phyloP scores from a whole-genome alignment of 1,284 basidiomycete genomes.

The Rhodotorula sp. region DNA sequence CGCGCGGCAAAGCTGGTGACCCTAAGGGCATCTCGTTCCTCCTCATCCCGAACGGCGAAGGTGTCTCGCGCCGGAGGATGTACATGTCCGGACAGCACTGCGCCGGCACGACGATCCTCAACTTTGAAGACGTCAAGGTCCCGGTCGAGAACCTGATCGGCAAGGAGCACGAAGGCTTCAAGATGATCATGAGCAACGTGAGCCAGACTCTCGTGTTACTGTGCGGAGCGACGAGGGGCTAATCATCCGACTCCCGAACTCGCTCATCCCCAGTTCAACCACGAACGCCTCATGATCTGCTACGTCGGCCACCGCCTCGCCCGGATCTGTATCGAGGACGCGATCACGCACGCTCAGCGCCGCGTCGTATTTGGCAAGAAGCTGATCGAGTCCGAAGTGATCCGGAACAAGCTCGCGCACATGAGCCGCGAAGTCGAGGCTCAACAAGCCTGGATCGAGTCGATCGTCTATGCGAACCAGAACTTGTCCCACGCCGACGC shows the following conservation, averaged over 20 bases:
- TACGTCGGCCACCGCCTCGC: slow-evolving; percentile 28
- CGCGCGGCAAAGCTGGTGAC: slow-evolving; percentile 45
- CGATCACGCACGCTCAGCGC: slow-evolving; percentile 36
- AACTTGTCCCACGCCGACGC: slow-evolving; percentile 31
- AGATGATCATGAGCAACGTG: slow-evolving; percentile 34
- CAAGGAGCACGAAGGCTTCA: slow-evolving; percentile 35
- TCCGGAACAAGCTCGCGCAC: slow-evolving; percentile 43
- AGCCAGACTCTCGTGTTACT: neutral
- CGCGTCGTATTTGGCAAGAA: slow-evolving; percentile 40
- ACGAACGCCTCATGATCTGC: slow-evolving; percentile 25
- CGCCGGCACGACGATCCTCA: slow-evolving; percentile 48
- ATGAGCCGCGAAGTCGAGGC: slow-evolving; percentile 42
- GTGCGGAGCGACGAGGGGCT: neutral
- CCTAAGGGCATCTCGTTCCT: slow-evolving; percentile 47
- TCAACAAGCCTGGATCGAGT: slow-evolving; percentile 39
- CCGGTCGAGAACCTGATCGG: slow-evolving; percentile 50
- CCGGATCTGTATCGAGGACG: slow-evolving; percentile 39
- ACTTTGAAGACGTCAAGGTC: slow-evolving; percentile 47
- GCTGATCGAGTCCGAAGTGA: slow-evolving; percentile 42
- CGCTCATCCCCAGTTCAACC: slow-evolving; percentile 26
- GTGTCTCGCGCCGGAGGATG: slow-evolving; percentile 35
- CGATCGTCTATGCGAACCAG: slow-evolving; percentile 34
- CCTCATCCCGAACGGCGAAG: slow-evolving; percentile 44
- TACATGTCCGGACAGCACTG: slow-evolving; percentile 42
- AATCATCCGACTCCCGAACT: neutral